Evolutionary conservation across 75 land plant genomes (phyloP).

Genomic region (Sequoiadendron giganteum): DNA sequence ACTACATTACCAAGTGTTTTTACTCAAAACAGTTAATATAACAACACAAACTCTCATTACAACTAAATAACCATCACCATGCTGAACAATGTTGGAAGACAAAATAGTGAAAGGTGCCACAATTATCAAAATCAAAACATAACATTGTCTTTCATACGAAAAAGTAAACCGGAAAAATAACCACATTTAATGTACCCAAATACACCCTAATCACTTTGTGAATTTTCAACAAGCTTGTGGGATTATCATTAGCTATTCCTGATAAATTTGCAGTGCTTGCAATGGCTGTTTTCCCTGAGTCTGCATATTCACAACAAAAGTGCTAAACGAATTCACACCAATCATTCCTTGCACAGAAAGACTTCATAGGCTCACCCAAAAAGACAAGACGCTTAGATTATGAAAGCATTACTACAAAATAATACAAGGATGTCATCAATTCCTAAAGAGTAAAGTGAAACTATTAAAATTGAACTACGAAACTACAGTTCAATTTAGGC

Average conservation of each 20-base stretch:
- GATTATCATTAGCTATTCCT: background rate
- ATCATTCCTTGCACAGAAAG: too few species aligned
- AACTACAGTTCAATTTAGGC: too few species aligned
- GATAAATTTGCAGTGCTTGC: background rate
- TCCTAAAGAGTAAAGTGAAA: too few species aligned
- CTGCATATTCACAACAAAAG: background rate
- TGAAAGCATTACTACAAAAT: too few species aligned
- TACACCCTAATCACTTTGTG: background rate
- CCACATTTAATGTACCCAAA: background rate
- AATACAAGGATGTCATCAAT: too few species aligned
- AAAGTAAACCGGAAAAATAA: background rate
- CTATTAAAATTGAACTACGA: too few species aligned
- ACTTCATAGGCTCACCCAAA: too few species aligned
- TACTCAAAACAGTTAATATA: background rate
- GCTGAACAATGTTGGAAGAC: background rate
- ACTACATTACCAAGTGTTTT: background rate
- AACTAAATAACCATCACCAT: background rate
- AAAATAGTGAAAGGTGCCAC: background rate
- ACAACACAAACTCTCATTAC: background rate
- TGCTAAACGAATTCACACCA: too few species aligned
- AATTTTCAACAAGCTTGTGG: background rate
- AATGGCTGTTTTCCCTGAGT: background rate
- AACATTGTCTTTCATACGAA: background rate
- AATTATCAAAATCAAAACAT: background rate
- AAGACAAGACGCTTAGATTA: too few species aligned